These are phyloP conservation scores for Ganoderma multipileum DNA, from an alignment of 1,284 basidiomycete species.

Conservation along the genomic window DNA sequence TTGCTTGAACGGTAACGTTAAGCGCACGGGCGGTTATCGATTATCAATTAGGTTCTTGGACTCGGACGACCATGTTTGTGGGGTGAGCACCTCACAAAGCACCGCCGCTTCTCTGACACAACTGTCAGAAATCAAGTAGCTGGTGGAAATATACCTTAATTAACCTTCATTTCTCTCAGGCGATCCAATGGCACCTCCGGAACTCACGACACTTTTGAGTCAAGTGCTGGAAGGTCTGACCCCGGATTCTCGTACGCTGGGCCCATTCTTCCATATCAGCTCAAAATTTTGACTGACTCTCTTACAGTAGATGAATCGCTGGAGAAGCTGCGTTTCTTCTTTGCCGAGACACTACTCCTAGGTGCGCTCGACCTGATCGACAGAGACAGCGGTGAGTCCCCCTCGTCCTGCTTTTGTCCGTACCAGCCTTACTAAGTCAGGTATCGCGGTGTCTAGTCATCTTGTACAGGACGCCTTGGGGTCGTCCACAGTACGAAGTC, in stretches of 20 bases:
- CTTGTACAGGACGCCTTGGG: constrained; percentile 63
- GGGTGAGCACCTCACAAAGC: background rate
- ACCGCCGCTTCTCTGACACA: background rate
- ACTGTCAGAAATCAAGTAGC: no score
- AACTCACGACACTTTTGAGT: background rate
- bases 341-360: constrained; percentile 66
- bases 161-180: background rate
- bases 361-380: constrained; percentile 79
- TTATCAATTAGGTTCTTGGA: no score
- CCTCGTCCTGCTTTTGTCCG: background rate
- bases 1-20: background rate
- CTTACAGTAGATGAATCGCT: constrained; percentile 61
- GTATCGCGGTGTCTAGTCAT: constrained; percentile 53
- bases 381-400: constrained; percentile 58
- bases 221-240: constrained; percentile 12
- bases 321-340: constrained; percentile 58
- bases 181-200: background rate
- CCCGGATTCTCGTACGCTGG: constrained; percentile 13
- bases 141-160: no score
- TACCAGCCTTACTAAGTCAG: background rate
- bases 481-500: constrained; percentile 66
- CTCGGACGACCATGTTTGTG: background rate
- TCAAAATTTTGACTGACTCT: background rate
- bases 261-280: background rate
- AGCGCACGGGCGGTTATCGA: background rate